Conservation (phyloP, 1,284 basidiomycete species). For the Pholiota adiposa region DNA sequence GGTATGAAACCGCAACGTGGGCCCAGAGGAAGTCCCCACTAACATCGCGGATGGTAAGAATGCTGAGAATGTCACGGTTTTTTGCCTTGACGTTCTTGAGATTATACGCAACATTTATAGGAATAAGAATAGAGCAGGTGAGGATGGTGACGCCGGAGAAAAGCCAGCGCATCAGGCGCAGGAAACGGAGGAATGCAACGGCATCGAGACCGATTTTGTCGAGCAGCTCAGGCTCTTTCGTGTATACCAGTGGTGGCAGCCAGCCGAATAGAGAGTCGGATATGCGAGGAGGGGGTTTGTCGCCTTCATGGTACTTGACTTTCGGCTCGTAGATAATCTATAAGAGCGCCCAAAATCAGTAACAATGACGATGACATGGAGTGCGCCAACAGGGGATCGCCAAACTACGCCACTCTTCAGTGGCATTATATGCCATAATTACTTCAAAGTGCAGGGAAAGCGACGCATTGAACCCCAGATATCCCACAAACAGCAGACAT, state of each 20-base stretch:
- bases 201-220: slow-evolving; percentile 95
- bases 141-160: slow-evolving; percentile 74
- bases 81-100: slow-evolving; percentile 56
- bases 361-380: slow-evolving; percentile 4
- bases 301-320: slow-evolving; percentile 84
- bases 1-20: slow-evolving; percentile 77
- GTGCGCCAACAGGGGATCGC: slow-evolving; percentile 1
- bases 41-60: slow-evolving; percentile 82
- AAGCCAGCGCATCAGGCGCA: slow-evolving; percentile 83
- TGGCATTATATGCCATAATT: not conserved
- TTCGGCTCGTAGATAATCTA: slow-evolving; percentile 81
- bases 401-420: not conserved
- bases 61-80: slow-evolving; percentile 66
- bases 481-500: slow-evolving; percentile 13
- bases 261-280: slow-evolving; percentile 85
- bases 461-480: not conserved
- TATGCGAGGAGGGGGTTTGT: slow-evolving; percentile 81
- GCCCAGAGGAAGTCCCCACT: slow-evolving; percentile 69
- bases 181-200: slow-evolving; percentile 90
- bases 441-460: not conserved
- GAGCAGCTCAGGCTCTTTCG: slow-evolving; percentile 87
- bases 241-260: slow-evolving; percentile 85
- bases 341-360: slow-evolving; percentile 1
- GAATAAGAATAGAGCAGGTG: slow-evolving; percentile 78
- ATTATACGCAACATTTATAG: slow-evolving; percentile 75